phyloP scores from a whole-genome alignment of 306 rosid genomes.

The Cyamopsis tetragonoloba region DNA sequence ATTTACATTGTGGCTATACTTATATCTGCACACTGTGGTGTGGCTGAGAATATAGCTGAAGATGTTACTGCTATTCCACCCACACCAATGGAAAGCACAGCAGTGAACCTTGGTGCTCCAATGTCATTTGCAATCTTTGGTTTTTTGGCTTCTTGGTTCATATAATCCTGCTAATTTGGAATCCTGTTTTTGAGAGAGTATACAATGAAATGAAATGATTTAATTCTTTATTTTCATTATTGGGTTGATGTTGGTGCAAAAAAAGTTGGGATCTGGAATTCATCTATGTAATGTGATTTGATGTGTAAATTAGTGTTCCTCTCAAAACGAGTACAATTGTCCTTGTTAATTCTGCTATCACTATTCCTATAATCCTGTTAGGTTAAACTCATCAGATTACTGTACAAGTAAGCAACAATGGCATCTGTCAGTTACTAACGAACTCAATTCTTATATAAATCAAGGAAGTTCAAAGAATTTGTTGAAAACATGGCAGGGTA shows the following conservation, averaged over 20 bases:
- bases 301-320: slow-evolving; percentile 11
- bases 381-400: neutral
- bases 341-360: neutral
- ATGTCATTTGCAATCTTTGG: slow-evolving; percentile 36
- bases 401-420: neutral
- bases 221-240: slow-evolving; percentile 18
- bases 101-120: slow-evolving; percentile 25
- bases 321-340: neutral
- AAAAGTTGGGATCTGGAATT: neutral
- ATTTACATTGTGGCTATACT: slow-evolving; percentile 41
- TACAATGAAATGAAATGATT: neutral
- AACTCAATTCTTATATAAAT: too few species aligned
- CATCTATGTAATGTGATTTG: neutral
- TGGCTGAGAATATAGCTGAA: slow-evolving; percentile 36
- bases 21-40: slow-evolving; percentile 26
- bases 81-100: slow-evolving; percentile 62
- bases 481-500: too few species aligned
- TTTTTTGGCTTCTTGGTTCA: slow-evolving; percentile 44
- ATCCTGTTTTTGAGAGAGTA: neutral
- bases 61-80: slow-evolving; percentile 62
- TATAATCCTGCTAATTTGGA: slow-evolving; percentile 27
- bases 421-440: neutral
- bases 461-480: too few species aligned
- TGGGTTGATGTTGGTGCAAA: neutral
- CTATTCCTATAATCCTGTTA: neutral